Evolutionary conservation across 352 stramenopile species (phyloP), one percentile per base, ranked within the genome.

Genomic region (Elongisporangium senticosum): DNA sequence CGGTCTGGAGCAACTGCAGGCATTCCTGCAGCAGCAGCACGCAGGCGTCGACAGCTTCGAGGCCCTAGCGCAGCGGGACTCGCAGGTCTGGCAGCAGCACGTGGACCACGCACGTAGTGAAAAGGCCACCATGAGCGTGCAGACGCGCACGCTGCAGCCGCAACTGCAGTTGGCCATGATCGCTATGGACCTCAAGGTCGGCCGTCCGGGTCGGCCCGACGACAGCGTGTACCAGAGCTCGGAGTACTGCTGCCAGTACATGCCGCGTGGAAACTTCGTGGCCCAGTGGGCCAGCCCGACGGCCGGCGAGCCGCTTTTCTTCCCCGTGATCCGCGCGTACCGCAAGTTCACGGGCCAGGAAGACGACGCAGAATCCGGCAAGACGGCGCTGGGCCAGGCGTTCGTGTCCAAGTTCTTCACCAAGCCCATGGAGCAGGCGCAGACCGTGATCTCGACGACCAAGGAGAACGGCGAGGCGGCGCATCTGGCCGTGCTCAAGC

Each of bases 291-390:
- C 40, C 39, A 49, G n/a, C 19, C 50, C 58, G 19, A 20, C 39
- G 59, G 24, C 48, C 23, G 3, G 14, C 19, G 26, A 53, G 23
- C 37, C 59, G 21, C 43, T 70, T 14, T 63, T 69, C 51, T 86
- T 93, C 49, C 83, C 83, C 0, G 47, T 93, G 5, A 22, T 93
- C 7, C 81, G 83, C 40, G 83, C 77, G 19, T 91, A 90, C 59
- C 75, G 76, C 51, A 93, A 93, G 62, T 93, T 93, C 23, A 89
- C 81, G 19, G 83, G 83, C 15, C 83, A 93, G 53, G 83, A 93
- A 28, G 83, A 93, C 63, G 81, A 88, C 60, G 79, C 67, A 13
- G 79, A 93, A 53, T 43, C 33, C 8, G 64, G 43, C 8, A 53
- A 43, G 24, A 61, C 73, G 40, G 67, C 69, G 14, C 13, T 69